A percentile compares a stretch with the other conserved stretches of the same genome.
phyloP scores from a whole-genome alignment of 768 basidiomycete species.

The Rhodotorula graminis region DNA sequence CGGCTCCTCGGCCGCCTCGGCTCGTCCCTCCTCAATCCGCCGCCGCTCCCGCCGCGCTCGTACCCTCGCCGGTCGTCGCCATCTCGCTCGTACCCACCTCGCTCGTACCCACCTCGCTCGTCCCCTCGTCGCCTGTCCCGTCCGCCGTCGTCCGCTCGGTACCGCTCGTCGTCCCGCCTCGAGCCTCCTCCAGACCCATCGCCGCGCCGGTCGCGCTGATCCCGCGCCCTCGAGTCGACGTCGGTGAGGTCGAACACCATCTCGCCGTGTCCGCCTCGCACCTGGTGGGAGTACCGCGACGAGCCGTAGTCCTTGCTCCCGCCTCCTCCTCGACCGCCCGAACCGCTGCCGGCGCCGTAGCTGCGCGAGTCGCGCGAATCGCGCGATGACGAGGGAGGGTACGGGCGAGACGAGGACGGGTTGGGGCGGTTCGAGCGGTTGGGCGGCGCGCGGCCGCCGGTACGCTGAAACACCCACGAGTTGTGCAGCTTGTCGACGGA shows the following conservation, averaged over 20 bases:
- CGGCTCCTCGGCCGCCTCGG: neutral
- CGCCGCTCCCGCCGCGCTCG: neutral
- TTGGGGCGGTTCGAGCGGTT: constrained; percentile 60
- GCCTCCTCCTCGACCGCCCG: constrained; percentile 38
- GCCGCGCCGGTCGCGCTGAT: neutral
- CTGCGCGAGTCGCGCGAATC: constrained; percentile 16
- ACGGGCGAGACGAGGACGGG: constrained; percentile 23
- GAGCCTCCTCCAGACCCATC: neutral
- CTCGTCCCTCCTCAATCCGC: neutral
- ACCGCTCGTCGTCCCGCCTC: neutral
- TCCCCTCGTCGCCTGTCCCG: constrained; percentile 3
- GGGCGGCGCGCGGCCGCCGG: constrained; percentile 47
- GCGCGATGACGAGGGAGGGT: constrained; percentile 1
- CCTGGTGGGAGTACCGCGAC: constrained; percentile 41
- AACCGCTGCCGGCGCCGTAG: constrained; percentile 36
- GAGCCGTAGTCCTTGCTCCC: constrained; percentile 56
- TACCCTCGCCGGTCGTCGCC: neutral
- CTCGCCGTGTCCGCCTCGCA: constrained; percentile 49
- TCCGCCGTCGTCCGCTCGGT: neutral
- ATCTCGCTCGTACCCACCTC: too few relatives aligned
- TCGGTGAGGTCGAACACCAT: constrained; percentile 55
- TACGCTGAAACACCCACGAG: constrained; percentile 55
- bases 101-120: neutral
- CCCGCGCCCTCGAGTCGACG: constrained; percentile 45
- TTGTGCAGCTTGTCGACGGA: constrained; percentile 84